Percentiles rank a stretch among this genome's conserved stretches.
Evolutionary conservation across 2,329 filamentous ascomycete genomes (phyloP).

Genomic region (Diplodia mutila): DNA sequence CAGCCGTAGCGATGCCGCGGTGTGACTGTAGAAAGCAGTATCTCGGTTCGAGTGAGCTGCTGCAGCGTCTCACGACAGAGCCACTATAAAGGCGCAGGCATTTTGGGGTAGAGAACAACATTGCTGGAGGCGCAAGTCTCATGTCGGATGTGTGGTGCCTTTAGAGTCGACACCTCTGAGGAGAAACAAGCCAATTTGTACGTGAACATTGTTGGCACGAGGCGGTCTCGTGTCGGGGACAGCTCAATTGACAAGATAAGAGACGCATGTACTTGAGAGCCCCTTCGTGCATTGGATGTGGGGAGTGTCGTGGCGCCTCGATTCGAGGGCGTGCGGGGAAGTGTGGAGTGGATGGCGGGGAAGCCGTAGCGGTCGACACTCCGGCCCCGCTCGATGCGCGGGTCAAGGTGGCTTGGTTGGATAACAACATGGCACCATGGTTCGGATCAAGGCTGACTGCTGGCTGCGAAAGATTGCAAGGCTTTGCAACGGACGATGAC

Average conservation of each 20-base stretch:
- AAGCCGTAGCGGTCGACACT: too few species aligned
- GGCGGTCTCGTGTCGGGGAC: background rate
- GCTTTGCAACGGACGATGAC: too few species aligned
- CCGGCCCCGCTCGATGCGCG: too few species aligned
- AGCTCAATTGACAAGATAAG: background rate
- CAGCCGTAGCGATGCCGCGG: constrained; percentile 36
- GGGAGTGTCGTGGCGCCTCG: background rate
- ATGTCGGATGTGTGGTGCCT: background rate
- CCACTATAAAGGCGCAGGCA: background rate
- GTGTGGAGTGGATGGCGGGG: too few species aligned
- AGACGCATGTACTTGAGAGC: too few species aligned
- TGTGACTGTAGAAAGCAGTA: constrained; percentile 35
- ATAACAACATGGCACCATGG: too few species aligned
- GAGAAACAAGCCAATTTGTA: background rate
- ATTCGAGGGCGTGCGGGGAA: constrained; percentile 3
- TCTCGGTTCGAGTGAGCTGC: constrained; percentile 29
- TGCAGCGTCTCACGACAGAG: constrained; percentile 20
- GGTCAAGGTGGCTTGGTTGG: too few species aligned
- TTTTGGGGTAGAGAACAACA: background rate
- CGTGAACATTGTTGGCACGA: background rate
- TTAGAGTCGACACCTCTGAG: too few species aligned
- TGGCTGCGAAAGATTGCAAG: too few species aligned
- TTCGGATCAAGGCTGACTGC: too few species aligned
- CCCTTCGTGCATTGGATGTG: background rate
- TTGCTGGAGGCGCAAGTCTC: background rate